Conservation (phyloP, 805 yeast genomes). For the Torulaspora delbrueckii region DNA sequence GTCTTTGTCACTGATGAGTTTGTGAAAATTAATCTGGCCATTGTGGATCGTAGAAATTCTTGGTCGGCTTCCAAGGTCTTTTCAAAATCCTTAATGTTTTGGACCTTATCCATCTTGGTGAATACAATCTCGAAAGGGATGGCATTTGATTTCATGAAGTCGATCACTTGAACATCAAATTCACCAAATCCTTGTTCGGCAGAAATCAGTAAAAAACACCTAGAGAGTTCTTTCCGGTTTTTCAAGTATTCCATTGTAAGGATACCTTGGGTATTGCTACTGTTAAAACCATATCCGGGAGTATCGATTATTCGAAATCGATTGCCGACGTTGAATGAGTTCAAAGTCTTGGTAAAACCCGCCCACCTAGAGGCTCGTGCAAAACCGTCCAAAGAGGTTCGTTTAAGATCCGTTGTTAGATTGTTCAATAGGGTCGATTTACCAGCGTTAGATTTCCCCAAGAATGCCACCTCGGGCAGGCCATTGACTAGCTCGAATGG, state of each 20-base stretch:
- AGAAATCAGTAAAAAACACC: constrained; percentile 59
- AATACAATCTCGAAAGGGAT: constrained; percentile 68
- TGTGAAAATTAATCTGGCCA: constrained; percentile 45
- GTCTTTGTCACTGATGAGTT: constrained; percentile 42
- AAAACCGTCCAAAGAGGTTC: constrained; percentile 32
- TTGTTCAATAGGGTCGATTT: constrained; percentile 73
- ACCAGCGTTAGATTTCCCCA: constrained; percentile 85
- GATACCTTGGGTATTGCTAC: constrained; percentile 62
- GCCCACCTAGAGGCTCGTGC: constrained; percentile 55
- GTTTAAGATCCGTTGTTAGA: constrained; percentile 41
- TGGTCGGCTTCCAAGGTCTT: constrained; percentile 37
- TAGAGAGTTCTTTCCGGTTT: constrained; percentile 48
- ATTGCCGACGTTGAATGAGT: constrained; percentile 64
- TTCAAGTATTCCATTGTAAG: constrained; percentile 59
- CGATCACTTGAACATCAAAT: constrained; percentile 52
- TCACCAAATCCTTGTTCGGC: constrained; percentile 54
- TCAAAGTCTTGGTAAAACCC: constrained; percentile 58
- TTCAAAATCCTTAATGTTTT: constrained; percentile 37
- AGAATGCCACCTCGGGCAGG: constrained; percentile 68
- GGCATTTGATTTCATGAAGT: constrained; percentile 48
- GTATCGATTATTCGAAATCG: constrained; percentile 68
- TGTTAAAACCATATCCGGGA: constrained; percentile 85
- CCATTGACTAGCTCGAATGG: constrained; percentile 33
- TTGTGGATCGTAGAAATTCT: constrained; percentile 40
- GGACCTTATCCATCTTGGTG: constrained; percentile 67